Evolutionary conservation across 371 early-diverging fungal species (phyloP).

Genomic region (Mortierella sp.): DNA sequence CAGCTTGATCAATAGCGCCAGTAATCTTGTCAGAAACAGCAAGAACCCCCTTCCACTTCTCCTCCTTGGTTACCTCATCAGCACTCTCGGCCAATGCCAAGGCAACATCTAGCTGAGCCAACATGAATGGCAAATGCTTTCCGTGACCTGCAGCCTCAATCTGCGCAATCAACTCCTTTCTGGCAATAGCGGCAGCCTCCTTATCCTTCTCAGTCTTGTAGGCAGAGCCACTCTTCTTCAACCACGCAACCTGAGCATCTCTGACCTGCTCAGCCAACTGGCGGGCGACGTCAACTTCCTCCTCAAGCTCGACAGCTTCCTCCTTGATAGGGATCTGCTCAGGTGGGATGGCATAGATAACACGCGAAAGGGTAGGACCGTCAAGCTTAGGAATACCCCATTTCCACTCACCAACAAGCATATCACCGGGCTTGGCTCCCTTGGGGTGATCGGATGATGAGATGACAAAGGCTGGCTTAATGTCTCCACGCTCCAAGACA

Average conservation of each 20-base stretch:
- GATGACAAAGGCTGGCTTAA: slow-evolving; percentile 62
- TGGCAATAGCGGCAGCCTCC: slow-evolving; percentile 66
- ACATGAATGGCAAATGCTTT: slow-evolving; percentile 62
- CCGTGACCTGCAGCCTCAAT: slow-evolving; percentile 70
- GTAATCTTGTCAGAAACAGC: slow-evolving; percentile 68
- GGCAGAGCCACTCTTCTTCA: slow-evolving; percentile 75
- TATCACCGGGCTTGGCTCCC: slow-evolving; percentile 84
- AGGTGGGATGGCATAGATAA: slow-evolving; percentile 72
- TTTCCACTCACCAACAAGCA: slow-evolving; percentile 78
- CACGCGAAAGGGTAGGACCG: slow-evolving; percentile 71
- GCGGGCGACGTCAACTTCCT: slow-evolving; percentile 64
- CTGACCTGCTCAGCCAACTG: slow-evolving; percentile 79
- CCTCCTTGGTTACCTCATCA: slow-evolving; percentile 60
- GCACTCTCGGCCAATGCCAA: slow-evolving; percentile 69
- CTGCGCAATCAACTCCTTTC: slow-evolving; percentile 67
- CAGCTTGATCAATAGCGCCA: slow-evolving; percentile 64
- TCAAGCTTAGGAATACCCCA: slow-evolving; percentile 63
- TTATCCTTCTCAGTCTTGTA: slow-evolving; percentile 58
- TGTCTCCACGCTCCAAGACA: slow-evolving; percentile 63
- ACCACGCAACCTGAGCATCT: slow-evolving; percentile 81
- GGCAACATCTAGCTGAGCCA: slow-evolving; percentile 70
- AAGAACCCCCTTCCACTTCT: slow-evolving; percentile 64
- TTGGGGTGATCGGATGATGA: slow-evolving; percentile 69
- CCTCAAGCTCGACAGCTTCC: slow-evolving; percentile 56
- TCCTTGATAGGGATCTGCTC: slow-evolving; percentile 57